A percentile compares a stretch with the other conserved stretches of the same genome.
phyloP scores from a whole-genome alignment of 345 rosid genomes.

The Anacardium occidentale region DNA sequence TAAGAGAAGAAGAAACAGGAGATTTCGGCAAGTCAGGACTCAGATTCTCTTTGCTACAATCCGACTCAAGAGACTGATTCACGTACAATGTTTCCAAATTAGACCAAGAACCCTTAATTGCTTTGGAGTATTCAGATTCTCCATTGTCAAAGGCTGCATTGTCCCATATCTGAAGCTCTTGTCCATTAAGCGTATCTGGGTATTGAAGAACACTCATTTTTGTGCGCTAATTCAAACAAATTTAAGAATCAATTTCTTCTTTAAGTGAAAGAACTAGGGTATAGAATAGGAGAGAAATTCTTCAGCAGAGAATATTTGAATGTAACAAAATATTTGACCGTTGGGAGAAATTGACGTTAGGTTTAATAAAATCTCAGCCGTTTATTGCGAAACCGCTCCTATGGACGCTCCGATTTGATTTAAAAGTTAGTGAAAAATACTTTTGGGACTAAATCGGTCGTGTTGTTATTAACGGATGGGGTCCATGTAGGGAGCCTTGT shows the following conservation, averaged over 20 bases:
- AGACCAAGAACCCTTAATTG: slow-evolving; percentile 49
- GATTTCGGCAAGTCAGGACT: slow-evolving; percentile 35
- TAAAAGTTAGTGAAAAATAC: slow-evolving; percentile 21
- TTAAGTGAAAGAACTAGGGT: not conserved
- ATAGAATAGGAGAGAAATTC: not conserved
- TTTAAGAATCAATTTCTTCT: not conserved
- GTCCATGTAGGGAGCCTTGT: slow-evolving; percentile 10
- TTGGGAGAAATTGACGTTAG: slow-evolving; percentile 66
- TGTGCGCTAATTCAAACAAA: slow-evolving; percentile 2
- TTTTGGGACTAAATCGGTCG: not conserved
- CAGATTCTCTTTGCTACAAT: slow-evolving; percentile 57
- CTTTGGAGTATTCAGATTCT: slow-evolving; percentile 44
- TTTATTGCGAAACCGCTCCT: slow-evolving; percentile 40
- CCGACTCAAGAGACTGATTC: slow-evolving; percentile 58
- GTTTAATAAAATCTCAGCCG: slow-evolving; percentile 37
- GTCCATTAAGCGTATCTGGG: slow-evolving; percentile 43
- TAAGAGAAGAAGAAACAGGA: slow-evolving; percentile 28
- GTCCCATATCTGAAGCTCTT: slow-evolving; percentile 84
- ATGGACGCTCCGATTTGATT: slow-evolving; percentile 69
- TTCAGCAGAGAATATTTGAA: slow-evolving; percentile 21
- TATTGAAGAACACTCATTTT: slow-evolving; percentile 54
- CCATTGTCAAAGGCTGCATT: slow-evolving; percentile 88
- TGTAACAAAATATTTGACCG: slow-evolving; percentile 54
- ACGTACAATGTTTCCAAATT: slow-evolving; percentile 30
- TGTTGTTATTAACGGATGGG: not conserved